These are phyloP conservation scores for Tolypocladium inflatum DNA, from an alignment of 2,329 filamentous ascomycete species.

Conservation along the genomic window DNA sequence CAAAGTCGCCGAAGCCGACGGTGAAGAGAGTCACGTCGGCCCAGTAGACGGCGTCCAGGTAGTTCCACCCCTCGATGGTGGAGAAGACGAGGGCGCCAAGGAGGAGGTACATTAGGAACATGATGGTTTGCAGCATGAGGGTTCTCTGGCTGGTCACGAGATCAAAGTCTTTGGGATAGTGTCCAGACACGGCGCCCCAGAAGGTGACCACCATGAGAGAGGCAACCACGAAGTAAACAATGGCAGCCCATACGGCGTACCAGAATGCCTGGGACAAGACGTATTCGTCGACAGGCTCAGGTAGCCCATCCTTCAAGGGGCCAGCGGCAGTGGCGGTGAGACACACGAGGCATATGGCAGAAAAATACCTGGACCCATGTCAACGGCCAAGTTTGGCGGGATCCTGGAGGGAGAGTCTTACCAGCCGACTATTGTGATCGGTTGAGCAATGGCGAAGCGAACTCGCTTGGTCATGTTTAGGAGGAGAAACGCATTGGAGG, in stretches of 20 bases:
- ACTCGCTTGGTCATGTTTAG: constrained; percentile 79
- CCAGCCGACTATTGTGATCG: constrained; percentile 77
- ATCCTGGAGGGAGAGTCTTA: constrained; percentile 20
- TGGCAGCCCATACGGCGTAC: constrained; percentile 72
- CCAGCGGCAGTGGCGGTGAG: constrained; percentile 58
- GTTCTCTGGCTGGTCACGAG: constrained; percentile 76
- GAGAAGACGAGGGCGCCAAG: constrained; percentile 70
- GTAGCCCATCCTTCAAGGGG: constrained; percentile 28
- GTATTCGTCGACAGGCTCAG: constrained; percentile 36
- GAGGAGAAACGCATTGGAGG: constrained; percentile 73
- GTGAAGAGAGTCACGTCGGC: constrained; percentile 63
- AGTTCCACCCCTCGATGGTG: constrained; percentile 63
- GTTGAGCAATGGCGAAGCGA: constrained; percentile 73
- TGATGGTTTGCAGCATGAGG: constrained; percentile 82
- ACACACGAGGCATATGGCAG: constrained; percentile 54
- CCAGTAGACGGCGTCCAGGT: constrained; percentile 72
- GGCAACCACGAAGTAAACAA: constrained; percentile 71
- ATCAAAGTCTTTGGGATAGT: constrained; percentile 70
- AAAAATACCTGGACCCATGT: constrained; percentile 36
- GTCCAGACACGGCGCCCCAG: constrained; percentile 57
- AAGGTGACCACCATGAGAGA: constrained; percentile 72
- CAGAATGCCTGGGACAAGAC: constrained; percentile 75
- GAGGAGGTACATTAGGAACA: constrained; percentile 73
- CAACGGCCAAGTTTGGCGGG: background rate
- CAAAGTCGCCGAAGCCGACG: constrained; percentile 51